phyloP scores from a whole-genome alignment of 2,329 filamentous ascomycete genomes.

The Pseudogymnoascus sp. region DNA sequence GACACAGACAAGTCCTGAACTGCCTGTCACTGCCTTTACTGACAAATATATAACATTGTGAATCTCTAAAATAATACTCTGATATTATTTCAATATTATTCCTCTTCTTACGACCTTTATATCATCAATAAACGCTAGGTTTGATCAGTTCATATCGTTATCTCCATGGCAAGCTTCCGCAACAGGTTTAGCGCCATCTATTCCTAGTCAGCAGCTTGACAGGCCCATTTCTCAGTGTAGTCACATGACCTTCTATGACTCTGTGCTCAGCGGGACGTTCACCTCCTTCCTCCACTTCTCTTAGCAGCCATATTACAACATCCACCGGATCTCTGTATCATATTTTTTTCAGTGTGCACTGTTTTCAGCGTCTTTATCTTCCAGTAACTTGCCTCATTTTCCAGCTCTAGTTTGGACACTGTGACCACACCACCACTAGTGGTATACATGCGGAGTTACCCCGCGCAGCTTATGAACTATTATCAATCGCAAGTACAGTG shows the following conservation, averaged over 20 bases:
- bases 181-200: neutral
- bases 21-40: neutral
- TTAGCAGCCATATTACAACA: neutral
- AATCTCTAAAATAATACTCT: neutral
- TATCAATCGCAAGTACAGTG: neutral
- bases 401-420: neutral
- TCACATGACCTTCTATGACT: neutral
- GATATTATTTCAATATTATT: neutral
- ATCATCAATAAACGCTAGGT: neutral
- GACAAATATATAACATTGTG: neutral
- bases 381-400: neutral
- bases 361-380: neutral
- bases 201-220: neutral
- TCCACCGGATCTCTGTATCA: neutral
- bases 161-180: neutral
- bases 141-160: neutral
- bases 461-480: neutral
- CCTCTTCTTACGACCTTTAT: neutral
- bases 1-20: neutral
- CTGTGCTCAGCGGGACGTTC: neutral
- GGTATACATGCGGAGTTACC: neutral
- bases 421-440: neutral
- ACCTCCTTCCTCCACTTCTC: neutral
- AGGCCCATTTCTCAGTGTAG: neutral
- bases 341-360: neutral